These are phyloP conservation scores for Penicillium olsonii DNA, from an alignment of 2,329 filamentous ascomycete species.

Conservation along the genomic window DNA sequence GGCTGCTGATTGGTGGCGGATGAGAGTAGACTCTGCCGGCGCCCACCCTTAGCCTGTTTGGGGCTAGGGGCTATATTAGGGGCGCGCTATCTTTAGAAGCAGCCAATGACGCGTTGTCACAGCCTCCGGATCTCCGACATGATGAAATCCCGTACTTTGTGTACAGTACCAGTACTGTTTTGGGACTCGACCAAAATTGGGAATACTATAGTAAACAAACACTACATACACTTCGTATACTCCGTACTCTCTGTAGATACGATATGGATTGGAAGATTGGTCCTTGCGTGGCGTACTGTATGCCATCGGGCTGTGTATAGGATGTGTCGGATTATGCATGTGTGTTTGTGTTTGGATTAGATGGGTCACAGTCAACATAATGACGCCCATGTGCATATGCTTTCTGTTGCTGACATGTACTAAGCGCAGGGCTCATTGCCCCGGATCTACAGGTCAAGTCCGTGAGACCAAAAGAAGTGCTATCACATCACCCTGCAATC, in stretches of 20 bases:
- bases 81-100: conserved; percentile 31
- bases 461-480: conserved; percentile 12
- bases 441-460: conserved; percentile 16
- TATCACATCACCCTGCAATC: conserved; percentile 26
- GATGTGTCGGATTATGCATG: conserved; percentile 20
- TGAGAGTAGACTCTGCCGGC: conserved; percentile 11
- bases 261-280: no score
- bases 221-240: background rate
- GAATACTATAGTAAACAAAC: background rate
- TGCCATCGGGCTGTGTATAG: conserved; percentile 8
- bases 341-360: conserved; percentile 1
- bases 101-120: conserved; percentile 19
- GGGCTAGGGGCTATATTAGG: conserved; percentile 13
- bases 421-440: conserved; percentile 5
- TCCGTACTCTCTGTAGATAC: no score
- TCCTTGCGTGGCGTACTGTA: conserved; percentile 19
- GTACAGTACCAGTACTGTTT: background rate
- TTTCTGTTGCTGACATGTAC: conserved; percentile 2
- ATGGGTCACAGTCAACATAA: conserved; percentile 18
- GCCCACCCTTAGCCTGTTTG: conserved; percentile 12
- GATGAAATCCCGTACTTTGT: conserved; percentile 11
- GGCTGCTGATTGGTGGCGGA: conserved; percentile 18
- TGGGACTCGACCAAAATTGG: conserved; percentile 3
- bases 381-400: conserved; percentile 4
- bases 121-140: conserved; percentile 12